Conservation (phyloP, 2,329 filamentous ascomycete species). For the Hymenoscyphus scutula region DNA sequence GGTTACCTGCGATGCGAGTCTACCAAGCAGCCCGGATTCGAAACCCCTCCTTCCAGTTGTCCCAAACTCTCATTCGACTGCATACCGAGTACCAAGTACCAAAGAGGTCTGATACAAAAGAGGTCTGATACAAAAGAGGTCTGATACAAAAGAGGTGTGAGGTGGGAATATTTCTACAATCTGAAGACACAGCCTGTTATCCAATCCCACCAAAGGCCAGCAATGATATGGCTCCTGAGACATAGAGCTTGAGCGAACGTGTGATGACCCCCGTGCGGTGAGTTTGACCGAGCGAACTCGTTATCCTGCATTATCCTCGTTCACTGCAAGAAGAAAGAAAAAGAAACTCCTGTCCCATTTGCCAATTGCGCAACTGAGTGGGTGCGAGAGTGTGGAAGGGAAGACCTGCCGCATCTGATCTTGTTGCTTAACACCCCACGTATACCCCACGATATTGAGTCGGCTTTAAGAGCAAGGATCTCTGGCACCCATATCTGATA, state of each 20-base stretch:
- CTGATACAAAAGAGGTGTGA: too few species aligned
- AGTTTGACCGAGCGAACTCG: neutral
- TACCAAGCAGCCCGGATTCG: constrained; percentile 3
- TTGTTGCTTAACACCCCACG: constrained; percentile 18
- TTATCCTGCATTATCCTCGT: neutral
- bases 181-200: neutral
- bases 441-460: constrained; percentile 17
- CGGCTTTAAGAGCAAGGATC: constrained; percentile 8
- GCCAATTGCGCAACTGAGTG: neutral
- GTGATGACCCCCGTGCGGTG: neutral
- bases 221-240: neutral
- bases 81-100: constrained; percentile 6
- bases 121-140: too few species aligned
- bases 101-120: too few species aligned
- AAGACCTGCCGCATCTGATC: constrained; percentile 17
- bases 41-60: neutral
- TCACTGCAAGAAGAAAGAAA: neutral
- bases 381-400: constrained; percentile 3
- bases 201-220: neutral
- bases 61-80: neutral
- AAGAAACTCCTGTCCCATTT: constrained; percentile 10
- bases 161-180: neutral
- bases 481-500: constrained; percentile 1
- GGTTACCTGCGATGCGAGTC: constrained; percentile 9
- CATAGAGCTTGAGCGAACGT: neutral